Evolutionary conservation across 495 filamentous ascomycete genomes (phyloP).

Genomic region (Trypethelium eluteriae): DNA sequence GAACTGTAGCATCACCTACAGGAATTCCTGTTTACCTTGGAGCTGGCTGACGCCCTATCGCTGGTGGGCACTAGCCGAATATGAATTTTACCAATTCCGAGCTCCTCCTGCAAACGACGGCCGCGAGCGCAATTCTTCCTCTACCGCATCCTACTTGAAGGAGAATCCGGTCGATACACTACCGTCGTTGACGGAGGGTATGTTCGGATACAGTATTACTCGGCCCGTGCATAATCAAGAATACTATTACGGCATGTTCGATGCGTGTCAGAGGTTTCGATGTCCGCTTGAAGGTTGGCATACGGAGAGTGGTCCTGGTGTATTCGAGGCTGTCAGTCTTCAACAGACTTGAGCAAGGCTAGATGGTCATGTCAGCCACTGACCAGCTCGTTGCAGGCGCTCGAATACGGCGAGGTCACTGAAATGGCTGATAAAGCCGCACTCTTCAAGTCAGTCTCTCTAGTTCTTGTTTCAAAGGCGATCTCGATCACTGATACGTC

Average conservation of each 20-base stretch:
- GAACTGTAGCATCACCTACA: conserved; percentile 3
- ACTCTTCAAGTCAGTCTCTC: conserved; percentile 69
- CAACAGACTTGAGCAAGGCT: conserved; percentile 3
- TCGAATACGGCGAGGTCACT: conserved; percentile 75
- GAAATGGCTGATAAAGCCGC: conserved; percentile 85
- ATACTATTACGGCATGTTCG: conserved; percentile 87
- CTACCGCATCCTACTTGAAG: conserved; percentile 64
- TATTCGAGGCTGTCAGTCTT: conserved; percentile 74
- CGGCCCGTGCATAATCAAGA: conserved; percentile 86
- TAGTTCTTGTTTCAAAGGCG: not conserved
- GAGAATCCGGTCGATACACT: conserved; percentile 64
- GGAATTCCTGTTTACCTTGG: not conserved
- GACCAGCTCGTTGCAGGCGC: conserved; percentile 42
- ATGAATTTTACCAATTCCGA: conserved; percentile 95
- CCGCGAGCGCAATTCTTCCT: conserved; percentile 54
- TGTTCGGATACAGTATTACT: conserved; percentile 97
- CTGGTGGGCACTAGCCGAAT: conserved; percentile 59
- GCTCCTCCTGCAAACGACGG: conserved; percentile 47
- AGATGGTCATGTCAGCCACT: conserved; percentile 11
- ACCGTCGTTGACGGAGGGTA: conserved; percentile 80
- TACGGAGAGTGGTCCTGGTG: conserved; percentile 90
- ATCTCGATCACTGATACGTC: not conserved
- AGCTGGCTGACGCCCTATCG: not conserved
- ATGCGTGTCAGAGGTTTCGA: conserved; percentile 70
- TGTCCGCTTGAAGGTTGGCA: conserved; percentile 94